Conservation (phyloP, 768 basidiomycete genomes). For the Tylopilus sp. region DNA sequence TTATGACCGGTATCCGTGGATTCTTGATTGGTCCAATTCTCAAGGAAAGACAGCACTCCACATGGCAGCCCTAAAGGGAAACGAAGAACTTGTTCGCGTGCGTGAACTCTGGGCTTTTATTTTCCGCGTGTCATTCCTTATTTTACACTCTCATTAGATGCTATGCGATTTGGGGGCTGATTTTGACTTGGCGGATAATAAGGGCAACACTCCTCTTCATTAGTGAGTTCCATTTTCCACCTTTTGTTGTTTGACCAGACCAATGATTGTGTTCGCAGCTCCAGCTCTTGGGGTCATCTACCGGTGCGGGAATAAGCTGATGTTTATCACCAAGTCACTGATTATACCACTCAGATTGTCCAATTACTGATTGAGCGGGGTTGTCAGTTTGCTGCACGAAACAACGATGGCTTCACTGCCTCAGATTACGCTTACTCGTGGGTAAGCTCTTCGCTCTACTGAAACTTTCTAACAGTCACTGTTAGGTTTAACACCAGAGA, state of each 20-base stretch:
- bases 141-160: slow-evolving; percentile 51
- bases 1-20: slow-evolving; percentile 80
- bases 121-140: slow-evolving; percentile 13
- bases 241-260: background rate
- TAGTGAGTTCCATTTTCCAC: slow-evolving; percentile 55
- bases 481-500: slow-evolving; percentile 69
- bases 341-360: slow-evolving; percentile 51
- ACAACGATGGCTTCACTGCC: slow-evolving; percentile 89
- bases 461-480: slow-evolving; percentile 2
- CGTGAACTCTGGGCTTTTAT: slow-evolving; percentile 28
- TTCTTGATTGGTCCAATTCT: slow-evolving; percentile 89
- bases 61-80: slow-evolving; percentile 83
- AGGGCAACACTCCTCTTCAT: slow-evolving; percentile 90
- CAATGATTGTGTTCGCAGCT: slow-evolving; percentile 42
- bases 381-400: slow-evolving; percentile 77
- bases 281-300: slow-evolving; percentile 85
- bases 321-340: slow-evolving; percentile 7
- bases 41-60: slow-evolving; percentile 91
- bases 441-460: slow-evolving; percentile 5
- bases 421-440: slow-evolving; percentile 81
- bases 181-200: slow-evolving; percentile 83
- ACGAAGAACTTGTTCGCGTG: slow-evolving; percentile 85
- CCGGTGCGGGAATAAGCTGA: slow-evolving; percentile 46
- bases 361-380: slow-evolving; percentile 87
- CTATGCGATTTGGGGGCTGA: slow-evolving; percentile 90